Base-by-base conservation (phyloP, 202 grass and related monocot species). In the Bolboschoenoplectus hybrid region DNA sequence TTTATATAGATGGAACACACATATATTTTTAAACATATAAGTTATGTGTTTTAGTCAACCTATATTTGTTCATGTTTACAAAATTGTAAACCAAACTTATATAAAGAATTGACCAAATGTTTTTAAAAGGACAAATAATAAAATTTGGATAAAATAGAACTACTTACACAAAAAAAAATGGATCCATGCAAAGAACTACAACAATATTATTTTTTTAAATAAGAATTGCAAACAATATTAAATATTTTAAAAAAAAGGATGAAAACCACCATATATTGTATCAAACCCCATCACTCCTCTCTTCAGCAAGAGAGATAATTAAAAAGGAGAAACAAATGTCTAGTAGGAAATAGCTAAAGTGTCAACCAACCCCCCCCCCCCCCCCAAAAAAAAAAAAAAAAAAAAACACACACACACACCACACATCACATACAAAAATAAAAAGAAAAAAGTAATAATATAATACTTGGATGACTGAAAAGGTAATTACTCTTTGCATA, bases 381-480 rank as follows among this genome's bases (percentile, higher is more conserved):
- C 26, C 26, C 11, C 40, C 9, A 14, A 38, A 6, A 13, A 14
- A 13, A 68, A 39, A 68, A 40, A 39, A 39, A 11, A 67, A 67
- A 13, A 14, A 40, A 12, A 67, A 40, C n/a, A n/a, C n/a, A 44
- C 43, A 44, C 1, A 2, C 2, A 44, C 43, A 44, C 2, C 43
- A 44, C 26, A 44, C 43, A 44, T 3, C 5, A 44, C 2, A 3
- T 44, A 44, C 5, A 44, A 40, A n/a, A 35, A 47, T 1, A 73
- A 10, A 51, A 32, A 55, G 2, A 53, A 0, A 1, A 35, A 39
- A 56, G 17, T 38, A 56, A 38, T 38, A 44, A 44, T 53, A 26
- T 77, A 56, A 77, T 56, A 36, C 74, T 77, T 77, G 7, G 50
- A 16, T 77, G 26, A 14, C 49, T 77, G 49, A 55, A 56, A 39